A percentile compares a stretch with the other conserved stretches of the same genome.
Conservation (phyloP, 2,329 filamentous ascomycete genomes). For the Calonectria honghensis region DNA sequence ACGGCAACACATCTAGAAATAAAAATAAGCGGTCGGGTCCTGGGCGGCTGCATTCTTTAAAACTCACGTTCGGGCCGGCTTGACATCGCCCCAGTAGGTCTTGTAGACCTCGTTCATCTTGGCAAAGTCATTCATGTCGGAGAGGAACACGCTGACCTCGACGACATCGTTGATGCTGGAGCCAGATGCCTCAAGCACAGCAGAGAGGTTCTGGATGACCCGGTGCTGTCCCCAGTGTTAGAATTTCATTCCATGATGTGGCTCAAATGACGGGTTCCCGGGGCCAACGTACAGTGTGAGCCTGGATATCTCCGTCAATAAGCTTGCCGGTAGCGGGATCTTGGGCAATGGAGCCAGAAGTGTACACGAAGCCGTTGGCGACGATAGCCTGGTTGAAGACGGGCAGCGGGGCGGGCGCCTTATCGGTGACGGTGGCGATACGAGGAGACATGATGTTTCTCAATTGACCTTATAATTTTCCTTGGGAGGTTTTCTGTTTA, state of each 20-base stretch:
- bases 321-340: constrained; percentile 73
- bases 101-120: constrained; percentile 84
- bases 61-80: constrained; percentile 63
- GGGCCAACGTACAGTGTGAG: constrained; percentile 71
- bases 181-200: constrained; percentile 81
- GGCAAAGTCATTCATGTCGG: constrained; percentile 82
- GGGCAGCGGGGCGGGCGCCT: constrained; percentile 47
- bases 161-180: constrained; percentile 79
- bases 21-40: constrained; percentile 11
- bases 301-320: constrained; percentile 78
- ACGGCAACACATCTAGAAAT: constrained; percentile 55
- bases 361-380: constrained; percentile 80
- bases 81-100: constrained; percentile 76
- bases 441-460: constrained; percentile 44
- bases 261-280: no score
- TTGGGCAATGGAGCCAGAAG: constrained; percentile 82
- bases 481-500: not conserved
- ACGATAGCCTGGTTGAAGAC: constrained; percentile 58
- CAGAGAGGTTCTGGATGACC: constrained; percentile 81
- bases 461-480: not conserved
- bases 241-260: not conserved
- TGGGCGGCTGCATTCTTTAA: no score
- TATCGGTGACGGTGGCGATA: constrained; percentile 49
- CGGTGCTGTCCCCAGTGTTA: constrained; percentile 62
- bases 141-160: constrained; percentile 83